phyloP scores from a whole-genome alignment of 2,329 filamentous ascomycete genomes.

The Colletotrichum endophyticum region DNA sequence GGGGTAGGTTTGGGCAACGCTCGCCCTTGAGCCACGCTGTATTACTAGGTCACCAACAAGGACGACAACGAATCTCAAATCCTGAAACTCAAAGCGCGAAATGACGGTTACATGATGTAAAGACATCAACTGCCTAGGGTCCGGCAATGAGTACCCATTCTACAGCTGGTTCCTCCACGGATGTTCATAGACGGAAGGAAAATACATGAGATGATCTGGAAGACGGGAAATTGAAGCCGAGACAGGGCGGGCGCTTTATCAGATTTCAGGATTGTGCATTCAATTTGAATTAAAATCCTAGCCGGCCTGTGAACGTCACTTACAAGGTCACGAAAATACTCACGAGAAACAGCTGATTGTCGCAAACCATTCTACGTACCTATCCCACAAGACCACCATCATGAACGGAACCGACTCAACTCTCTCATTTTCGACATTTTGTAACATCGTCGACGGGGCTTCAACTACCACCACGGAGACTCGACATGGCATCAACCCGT shows the following conservation, averaged over 20 bases:
- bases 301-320: neutral
- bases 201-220: neutral
- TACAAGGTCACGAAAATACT: neutral
- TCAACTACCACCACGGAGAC: neutral
- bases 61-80: neutral
- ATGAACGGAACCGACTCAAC: neutral
- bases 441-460: neutral
- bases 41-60: neutral
- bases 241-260: neutral
- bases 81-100: neutral
- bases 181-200: neutral
- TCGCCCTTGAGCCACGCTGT: neutral
- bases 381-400: neutral
- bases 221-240: neutral
- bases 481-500: neutral
- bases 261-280: neutral
- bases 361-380: neutral
- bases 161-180: neutral
- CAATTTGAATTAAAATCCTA: neutral
- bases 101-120: neutral
- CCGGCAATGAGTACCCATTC: neutral
- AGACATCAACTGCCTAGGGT: neutral
- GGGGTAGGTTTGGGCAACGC: neutral
- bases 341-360: neutral
- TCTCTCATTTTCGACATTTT: neutral